Evolutionary conservation across 495 filamentous ascomycete genomes (phyloP).

Genomic region (Lasiosphaeria miniovina): DNA sequence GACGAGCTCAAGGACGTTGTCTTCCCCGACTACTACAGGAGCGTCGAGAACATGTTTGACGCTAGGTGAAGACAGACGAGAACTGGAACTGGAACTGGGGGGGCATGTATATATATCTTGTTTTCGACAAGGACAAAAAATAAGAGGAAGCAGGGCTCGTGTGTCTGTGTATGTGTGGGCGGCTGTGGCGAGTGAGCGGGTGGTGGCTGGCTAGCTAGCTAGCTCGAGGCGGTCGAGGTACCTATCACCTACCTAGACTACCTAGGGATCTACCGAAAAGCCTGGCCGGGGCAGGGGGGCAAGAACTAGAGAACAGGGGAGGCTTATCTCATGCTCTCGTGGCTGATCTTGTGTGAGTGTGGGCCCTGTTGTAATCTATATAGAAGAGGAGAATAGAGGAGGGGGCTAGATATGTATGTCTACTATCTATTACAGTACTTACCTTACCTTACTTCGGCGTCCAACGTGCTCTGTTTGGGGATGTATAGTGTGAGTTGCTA

Average conservation of each 20-base stretch:
- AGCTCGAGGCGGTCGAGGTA: too few species aligned
- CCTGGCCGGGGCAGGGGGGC: too few species aligned
- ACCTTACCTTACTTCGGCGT: not conserved
- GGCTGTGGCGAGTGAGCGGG: too few species aligned
- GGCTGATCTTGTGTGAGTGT: too few species aligned
- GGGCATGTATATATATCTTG: not conserved
- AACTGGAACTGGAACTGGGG: not conserved
- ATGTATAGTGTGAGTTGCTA: too few species aligned
- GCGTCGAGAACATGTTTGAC: slow-evolving; percentile 76
- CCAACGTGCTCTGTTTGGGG: too few species aligned
- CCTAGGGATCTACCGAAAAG: too few species aligned
- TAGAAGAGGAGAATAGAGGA: not conserved
- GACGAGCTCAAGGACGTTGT: slow-evolving; percentile 75
- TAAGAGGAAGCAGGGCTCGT: not conserved
- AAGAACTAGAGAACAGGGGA: too few species aligned
- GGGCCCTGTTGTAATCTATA: not conserved
- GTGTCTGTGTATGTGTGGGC: too few species aligned
- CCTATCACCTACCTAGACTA: too few species aligned
- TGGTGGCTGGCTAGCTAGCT: too few species aligned
- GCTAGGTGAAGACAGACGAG: slow-evolving; percentile 6
- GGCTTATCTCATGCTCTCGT: too few species aligned
- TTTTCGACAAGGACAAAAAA: not conserved
- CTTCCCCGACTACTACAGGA: slow-evolving; percentile 61
- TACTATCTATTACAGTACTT: not conserved
- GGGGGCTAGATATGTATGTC: not conserved